These are phyloP conservation scores for Pseudocercospora macadamiae DNA, from an alignment of 2,329 filamentous ascomycete genomes.

Conservation along the genomic window DNA sequence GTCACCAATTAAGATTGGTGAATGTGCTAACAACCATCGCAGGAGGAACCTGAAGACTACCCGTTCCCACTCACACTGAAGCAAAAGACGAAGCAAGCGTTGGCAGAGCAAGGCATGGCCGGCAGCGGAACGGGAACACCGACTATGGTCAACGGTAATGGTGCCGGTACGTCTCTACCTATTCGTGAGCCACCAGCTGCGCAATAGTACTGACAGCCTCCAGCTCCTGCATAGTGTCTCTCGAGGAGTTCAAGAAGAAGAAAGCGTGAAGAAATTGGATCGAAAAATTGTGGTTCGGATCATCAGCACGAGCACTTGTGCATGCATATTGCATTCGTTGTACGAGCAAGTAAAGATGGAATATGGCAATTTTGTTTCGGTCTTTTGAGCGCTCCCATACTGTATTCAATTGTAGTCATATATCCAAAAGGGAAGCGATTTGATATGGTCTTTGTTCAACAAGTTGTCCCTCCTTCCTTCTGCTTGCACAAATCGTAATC, in stretches of 20 bases:
- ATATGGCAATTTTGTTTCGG: background rate
- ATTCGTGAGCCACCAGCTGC: conserved; percentile 13
- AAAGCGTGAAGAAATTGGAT: background rate
- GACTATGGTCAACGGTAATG: conserved; percentile 29
- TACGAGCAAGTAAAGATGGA: background rate
- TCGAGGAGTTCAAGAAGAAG: background rate
- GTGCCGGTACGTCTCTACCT: conserved; percentile 19
- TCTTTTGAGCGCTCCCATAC: background rate
- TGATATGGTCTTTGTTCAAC: too few species aligned
- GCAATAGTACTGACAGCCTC: conserved; percentile 6
- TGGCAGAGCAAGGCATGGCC: conserved; percentile 11
- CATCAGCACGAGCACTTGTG: conserved; percentile 2
- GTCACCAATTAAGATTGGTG: background rate
- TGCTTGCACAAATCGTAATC: too few species aligned
- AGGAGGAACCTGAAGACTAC: conserved; percentile 81
- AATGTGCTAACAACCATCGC: conserved; percentile 14
- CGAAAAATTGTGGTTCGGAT: background rate
- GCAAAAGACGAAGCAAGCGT: conserved; percentile 44
- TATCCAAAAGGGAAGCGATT: background rate
- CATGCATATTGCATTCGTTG: background rate
- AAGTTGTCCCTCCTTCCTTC: too few species aligned
- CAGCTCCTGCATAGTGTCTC: background rate
- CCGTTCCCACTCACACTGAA: conserved; percentile 70
- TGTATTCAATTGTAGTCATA: background rate
- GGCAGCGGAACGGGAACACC: conserved; percentile 26